Percentiles rank a stretch among this genome's conserved stretches.
Conservation (phyloP, 768 basidiomycete genomes). For the Leccinum pellstonianum region DNA sequence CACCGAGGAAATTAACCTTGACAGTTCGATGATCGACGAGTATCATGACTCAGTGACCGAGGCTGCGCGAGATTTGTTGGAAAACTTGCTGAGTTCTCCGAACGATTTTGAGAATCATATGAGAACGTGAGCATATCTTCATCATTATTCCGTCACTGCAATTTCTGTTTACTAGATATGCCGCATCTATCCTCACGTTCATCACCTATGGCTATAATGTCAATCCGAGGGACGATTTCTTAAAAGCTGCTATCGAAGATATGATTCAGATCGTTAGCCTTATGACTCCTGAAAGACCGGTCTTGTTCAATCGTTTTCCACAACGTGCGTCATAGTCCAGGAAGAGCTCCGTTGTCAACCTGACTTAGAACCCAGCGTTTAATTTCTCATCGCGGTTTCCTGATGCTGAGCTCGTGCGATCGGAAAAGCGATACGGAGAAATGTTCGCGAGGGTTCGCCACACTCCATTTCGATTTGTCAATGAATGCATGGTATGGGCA, state of each 20-base stretch:
- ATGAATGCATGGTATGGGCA: conserved; percentile 17
- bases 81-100: conserved; percentile 14
- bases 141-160: background rate
- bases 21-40: conserved; percentile 8
- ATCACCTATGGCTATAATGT: conserved; percentile 22
- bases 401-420: background rate
- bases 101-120: conserved; percentile 14
- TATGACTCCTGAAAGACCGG: conserved; percentile 22
- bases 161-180: conserved; percentile 11
- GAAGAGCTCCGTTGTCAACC: background rate
- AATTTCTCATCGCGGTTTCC: conserved; percentile 22
- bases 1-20: conserved; percentile 21
- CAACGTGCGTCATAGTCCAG: conserved; percentile 14
- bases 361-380: conserved; percentile 12
- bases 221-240: conserved; percentile 18
- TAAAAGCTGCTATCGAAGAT: conserved; percentile 16
- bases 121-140: conserved; percentile 19
- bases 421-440: conserved; percentile 11
- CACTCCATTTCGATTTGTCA: conserved; percentile 25
- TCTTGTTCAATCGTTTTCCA: conserved; percentile 21
- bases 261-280: conserved; percentile 4
- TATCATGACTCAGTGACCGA: conserved; percentile 13
- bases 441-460: conserved; percentile 15
- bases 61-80: conserved; percentile 9
- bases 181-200: conserved; percentile 22